Evolutionary conservation across 2,329 filamentous ascomycete genomes (phyloP), one percentile per base, ranked within the genome.

Genomic region (Aspergillus felis): DNA sequence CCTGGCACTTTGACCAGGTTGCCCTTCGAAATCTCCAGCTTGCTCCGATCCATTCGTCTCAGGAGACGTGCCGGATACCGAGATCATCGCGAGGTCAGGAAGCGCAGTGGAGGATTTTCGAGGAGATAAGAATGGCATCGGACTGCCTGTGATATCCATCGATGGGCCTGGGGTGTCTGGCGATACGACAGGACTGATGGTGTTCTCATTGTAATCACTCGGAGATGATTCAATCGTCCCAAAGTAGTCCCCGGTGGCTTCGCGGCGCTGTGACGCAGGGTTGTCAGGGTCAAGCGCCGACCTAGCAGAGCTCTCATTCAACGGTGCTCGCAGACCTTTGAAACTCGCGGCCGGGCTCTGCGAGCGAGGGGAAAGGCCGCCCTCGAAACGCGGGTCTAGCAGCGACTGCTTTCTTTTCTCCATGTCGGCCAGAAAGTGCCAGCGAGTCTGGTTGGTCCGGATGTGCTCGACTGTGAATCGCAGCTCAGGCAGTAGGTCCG

Each of bases 401-500:
- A 71, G 51, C 7, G 61, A 61, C 49, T 68, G 64, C 51, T 67
- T 71, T 47, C 57, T 61, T 42, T 67, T 62, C 55, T 74, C 70
- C 25, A 66, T 51, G 14, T 72, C 70, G 46, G 71, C 68, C 35
- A 76, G 61, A 29, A 69, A 64, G 38, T 74, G 72, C 82, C 95
- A 97, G 5, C 87, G 80, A 2, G 77, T 75, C 72, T 88, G 90
- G 74, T 97, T 97, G 57, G 78, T 78, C 52, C 89, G 81, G 25
- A 97, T 87, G 74, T 96, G 91, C 27, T 89, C 84, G 12, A 95
- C 87, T 12, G 88, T 90, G 73, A 95, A 97, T 52, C 82, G 80
- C 86, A 97, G 90, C 24, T 84, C 85, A 1, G 94, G 92, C 68
- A 97, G 83, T 38, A 97, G 84, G 65, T 95, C 90, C 29, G 90